A percentile compares a stretch with the other conserved stretches of the same genome.
phyloP scores from a whole-genome alignment of 495 filamentous ascomycete species.

The Aspergillus wentii region DNA sequence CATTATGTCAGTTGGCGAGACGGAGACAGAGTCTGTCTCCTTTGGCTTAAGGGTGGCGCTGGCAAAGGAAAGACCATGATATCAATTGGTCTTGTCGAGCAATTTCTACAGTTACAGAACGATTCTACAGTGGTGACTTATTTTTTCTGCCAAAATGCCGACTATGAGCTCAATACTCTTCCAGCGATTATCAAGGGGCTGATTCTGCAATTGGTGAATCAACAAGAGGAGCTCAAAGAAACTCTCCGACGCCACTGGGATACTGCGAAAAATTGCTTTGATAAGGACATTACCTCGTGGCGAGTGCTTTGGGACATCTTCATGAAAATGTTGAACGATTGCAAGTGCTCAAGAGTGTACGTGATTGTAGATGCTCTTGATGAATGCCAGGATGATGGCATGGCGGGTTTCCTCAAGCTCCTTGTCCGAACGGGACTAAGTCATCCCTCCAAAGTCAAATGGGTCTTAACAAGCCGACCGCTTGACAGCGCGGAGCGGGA shows the following conservation, averaged over 20 bases:
- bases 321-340: conserved; percentile 17
- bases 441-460: conserved; percentile 17
- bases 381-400: conserved; percentile 14
- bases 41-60: conserved; percentile 39
- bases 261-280: too few relatives aligned
- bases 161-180: conserved; percentile 30
- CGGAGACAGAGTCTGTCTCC: not conserved
- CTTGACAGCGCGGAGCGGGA: conserved; percentile 9
- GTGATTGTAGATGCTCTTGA: conserved; percentile 15
- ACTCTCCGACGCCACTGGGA: too few relatives aligned
- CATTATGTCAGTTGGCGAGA: not conserved
- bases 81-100: conserved; percentile 10
- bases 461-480: conserved; percentile 24
- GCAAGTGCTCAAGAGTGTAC: conserved; percentile 4
- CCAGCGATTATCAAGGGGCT: conserved; percentile 33
- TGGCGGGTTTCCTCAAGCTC: conserved; percentile 23
- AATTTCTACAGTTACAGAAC: not conserved
- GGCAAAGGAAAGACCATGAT: conserved; percentile 28
- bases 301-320: conserved; percentile 25
- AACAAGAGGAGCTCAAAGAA: conserved; percentile 18
- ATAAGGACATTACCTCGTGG: conserved; percentile 24
- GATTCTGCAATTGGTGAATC: conserved; percentile 26
- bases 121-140: conserved; percentile 23
- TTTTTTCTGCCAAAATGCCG: conserved; percentile 45
- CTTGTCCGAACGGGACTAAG: conserved; percentile 15